Base-by-base conservation (phyloP, 768 basidiomycete species). In the Trametes cubensis region DNA sequence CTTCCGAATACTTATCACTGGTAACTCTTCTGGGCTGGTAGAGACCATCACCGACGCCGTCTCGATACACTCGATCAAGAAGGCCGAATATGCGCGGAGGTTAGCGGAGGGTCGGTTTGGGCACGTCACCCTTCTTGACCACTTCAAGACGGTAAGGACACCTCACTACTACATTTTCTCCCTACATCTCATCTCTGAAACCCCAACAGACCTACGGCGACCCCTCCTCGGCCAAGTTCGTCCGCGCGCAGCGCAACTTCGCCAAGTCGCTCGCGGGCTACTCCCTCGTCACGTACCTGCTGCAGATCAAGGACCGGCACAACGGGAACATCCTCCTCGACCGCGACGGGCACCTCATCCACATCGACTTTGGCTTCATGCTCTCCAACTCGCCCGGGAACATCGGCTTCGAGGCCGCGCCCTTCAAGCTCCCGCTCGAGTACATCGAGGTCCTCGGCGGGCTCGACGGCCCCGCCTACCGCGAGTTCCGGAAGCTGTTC, bases 301-400 rank as follows among this genome's bases (percentile, higher is more conserved):
- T 99, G 4, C 97, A 98, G 76, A 90, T 99, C 75, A 98, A 98
- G 76, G 97, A 99, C 74, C 86, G 97, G 14, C 97, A 99, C 72
- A 99, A 99, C 70, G 97, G 97, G 30, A 99, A 98, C 72, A 98
- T 99, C 56, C 84, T 99, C 6, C 78, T 99, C 49, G 97, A 98
- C 76, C 86, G 93, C 55, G 94, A 97, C 38, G 97, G 97, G 0
- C 95, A 95, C 68, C 80, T 97, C 23, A 89, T 97, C 51, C 93
- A 99, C 73, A 99, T 99, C 63, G 97, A 98, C 74, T 99, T 98
- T 72, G 97, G 97, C 2, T 98, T 98, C 78, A 96, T 98, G 82
- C 82, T 98, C 38, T 90, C 90, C 45, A 98, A 98, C 74, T 94
- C 95, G 1, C 97, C 97, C 0, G 96, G 96, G 20, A 96, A 96